These are phyloP conservation scores for Dioscorea dumetorum DNA, from an alignment of 106 monocot genomes.

Conservation along the genomic window DNA sequence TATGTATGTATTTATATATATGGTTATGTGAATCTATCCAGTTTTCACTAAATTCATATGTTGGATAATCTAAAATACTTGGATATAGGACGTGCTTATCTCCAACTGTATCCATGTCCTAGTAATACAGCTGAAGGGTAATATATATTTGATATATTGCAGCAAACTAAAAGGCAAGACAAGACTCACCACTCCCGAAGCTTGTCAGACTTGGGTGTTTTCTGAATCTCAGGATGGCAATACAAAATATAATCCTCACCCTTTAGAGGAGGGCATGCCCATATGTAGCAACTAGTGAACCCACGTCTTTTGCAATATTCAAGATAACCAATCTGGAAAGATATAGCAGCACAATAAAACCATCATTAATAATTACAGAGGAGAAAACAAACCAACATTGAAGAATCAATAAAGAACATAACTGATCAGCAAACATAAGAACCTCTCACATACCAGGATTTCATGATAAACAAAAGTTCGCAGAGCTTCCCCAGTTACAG, in stretches of 20 bases:
- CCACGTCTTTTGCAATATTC: slow-evolving; percentile 96
- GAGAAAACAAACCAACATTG: too few relatives aligned
- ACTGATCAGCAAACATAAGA: too few relatives aligned
- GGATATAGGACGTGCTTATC: too few relatives aligned
- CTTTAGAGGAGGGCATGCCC: slow-evolving; percentile 98
- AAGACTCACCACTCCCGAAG: slow-evolving; percentile 79
- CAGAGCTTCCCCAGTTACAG: slow-evolving; percentile 86
- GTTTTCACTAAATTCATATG: too few relatives aligned
- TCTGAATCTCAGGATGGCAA: slow-evolving; percentile 99
- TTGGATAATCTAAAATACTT: too few relatives aligned
- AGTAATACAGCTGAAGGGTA: too few relatives aligned
- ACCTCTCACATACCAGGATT: slow-evolving; percentile 63
- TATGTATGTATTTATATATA: too few relatives aligned
- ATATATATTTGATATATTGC: too few relatives aligned
- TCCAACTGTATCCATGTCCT: too few relatives aligned
- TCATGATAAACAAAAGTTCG: slow-evolving; percentile 99
- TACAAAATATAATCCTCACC: slow-evolving; percentile 99
- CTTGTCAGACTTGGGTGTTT: slow-evolving; percentile 99
- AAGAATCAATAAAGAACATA: too few relatives aligned
- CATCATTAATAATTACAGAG: not conserved
- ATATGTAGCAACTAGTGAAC: slow-evolving; percentile 99
- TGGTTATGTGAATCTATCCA: too few relatives aligned
- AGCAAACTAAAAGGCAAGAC: not conserved
- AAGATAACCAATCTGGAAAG: slow-evolving; percentile 90
- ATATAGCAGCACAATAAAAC: not conserved